These are phyloP conservation scores for Phytophthora megakarya DNA, from an alignment of 352 stramenopile species.

Conservation along the genomic window DNA sequence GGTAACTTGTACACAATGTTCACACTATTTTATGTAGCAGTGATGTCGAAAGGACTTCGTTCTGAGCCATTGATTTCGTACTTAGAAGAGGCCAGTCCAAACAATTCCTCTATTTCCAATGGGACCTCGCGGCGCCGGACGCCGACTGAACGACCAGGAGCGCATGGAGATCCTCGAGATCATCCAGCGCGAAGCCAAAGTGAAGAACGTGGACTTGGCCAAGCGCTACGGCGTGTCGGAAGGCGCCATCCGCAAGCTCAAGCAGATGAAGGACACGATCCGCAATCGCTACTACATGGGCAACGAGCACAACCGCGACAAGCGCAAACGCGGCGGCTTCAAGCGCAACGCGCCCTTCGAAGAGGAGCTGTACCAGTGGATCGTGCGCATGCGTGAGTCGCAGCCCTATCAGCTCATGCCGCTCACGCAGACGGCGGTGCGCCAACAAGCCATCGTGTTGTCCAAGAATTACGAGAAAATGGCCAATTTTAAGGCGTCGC, in stretches of 20 bases:
- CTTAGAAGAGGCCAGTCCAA: conserved; percentile 30
- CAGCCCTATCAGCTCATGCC: conserved; percentile 85
- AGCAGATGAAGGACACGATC: conserved; percentile 88
- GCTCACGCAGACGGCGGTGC: conserved; percentile 83
- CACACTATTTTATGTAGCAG: conserved; percentile 2
- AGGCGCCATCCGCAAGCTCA: conserved; percentile 87
- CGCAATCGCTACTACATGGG: conserved; percentile 82
- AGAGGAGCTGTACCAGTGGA: conserved; percentile 87
- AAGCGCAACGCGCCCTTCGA: conserved; percentile 86
- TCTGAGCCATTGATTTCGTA: conserved; percentile 43
- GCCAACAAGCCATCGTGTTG: conserved; percentile 82
- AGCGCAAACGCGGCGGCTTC: conserved; percentile 85
- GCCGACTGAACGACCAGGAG: conserved; percentile 88
- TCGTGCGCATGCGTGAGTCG: conserved; percentile 80
- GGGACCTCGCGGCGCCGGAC: conserved; percentile 74
- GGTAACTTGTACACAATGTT: conserved; percentile 4
- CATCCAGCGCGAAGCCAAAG: conserved; percentile 76
- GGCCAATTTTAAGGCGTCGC: conserved; percentile 85
- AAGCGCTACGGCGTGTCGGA: conserved; percentile 88
- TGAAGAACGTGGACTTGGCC: conserved; percentile 87
- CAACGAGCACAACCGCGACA: conserved; percentile 87
- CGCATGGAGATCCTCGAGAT: conserved; percentile 91
- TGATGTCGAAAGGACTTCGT: conserved; percentile 5
- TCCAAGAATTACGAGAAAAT: conserved; percentile 88
- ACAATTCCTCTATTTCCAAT: conserved; percentile 35